Evolutionary conservation across 768 basidiomycete species (phyloP), one percentile per base, ranked within the genome.

Genomic region (Trametes cingulata): DNA sequence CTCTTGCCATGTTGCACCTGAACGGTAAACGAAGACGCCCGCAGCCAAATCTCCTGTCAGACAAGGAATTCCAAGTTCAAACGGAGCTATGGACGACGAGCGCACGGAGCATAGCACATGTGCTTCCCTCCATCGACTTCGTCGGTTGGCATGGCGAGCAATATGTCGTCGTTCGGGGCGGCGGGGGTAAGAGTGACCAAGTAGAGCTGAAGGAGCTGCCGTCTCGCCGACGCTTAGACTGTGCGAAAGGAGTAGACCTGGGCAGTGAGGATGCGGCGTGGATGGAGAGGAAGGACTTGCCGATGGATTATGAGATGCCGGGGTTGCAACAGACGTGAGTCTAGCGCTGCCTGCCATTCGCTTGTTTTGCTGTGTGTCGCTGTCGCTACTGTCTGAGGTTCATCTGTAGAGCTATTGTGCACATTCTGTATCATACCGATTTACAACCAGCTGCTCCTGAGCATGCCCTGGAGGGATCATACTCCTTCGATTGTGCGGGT

Each of bases 61-160:
- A 85, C 65, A 85, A 83, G 65, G 84, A 86, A 41, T 83, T 80
- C 60, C 77, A 76, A 60, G 66, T 82, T 19, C 82, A 86, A 67
- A 85, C 83, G 5, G 83, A 83, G 24, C 51, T 78, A 19, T 87
- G 85, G 85, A 73, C 76, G 37, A 75, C 78, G 29, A 77, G 73
- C 54, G 84, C 81, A 47, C 74, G 80, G 27, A 76, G 75, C 62
- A 78, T 88, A 53, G 85, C 85, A 1, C 69, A 72, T 3, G 69
- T 71, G 25, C 64, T 87, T 0, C 82, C 80, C 4, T 78, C 78
- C 24, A 67, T 88, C 29, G 86, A 88, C 71, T 88, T 87, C 62
- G 69, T 88, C 1, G 86, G 86, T n/a, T 88, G 85, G 86, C 84
- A 88, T 70, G 84, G 85, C 39, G 86, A 87, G 73, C 84, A 87